Base-by-base conservation (phyloP, 345 rosid genomes). In the Rhodomyrtus tomentosa region DNA sequence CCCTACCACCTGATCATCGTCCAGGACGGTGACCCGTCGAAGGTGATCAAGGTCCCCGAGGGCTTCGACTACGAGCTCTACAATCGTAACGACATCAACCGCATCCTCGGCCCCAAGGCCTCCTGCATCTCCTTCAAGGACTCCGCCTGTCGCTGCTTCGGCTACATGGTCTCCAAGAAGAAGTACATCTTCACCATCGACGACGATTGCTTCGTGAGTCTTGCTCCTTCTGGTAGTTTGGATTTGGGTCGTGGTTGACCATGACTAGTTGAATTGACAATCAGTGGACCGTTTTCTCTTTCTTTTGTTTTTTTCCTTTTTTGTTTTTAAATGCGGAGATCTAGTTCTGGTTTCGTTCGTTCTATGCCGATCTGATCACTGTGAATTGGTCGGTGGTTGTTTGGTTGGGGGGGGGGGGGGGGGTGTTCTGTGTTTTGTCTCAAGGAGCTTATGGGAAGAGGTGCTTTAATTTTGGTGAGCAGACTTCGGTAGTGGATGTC, bases 101-200 rank as follows among this genome's bases (percentile, higher is more conserved):
- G 87, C 55, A 88, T 90, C 84, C 79, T 90, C 72, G 92, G 92
- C 53, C 92, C 92, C 58, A 90, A 88, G 85, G 92, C 92, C 36
- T 86, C 92, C 81, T 90, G 92, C 87, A 90, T 90, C 87, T 90
- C 92, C 80, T 90, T 90, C 82, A 88, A 88, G 91, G 92, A 90
- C 79, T 90, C 91, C 82, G 89, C 92, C 49, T 90, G 92, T 72
- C 73, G 92, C 51, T 90, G 91, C 84, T 90, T 90, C 76, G 92
- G 92, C 40, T 90, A 50, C 84, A 82, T 90, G 89, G 89, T 90
- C 55, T 90, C 92, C 73, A 87, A 90, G 88, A 90, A 90, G 87
- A 90, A 90, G 85, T 90, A 90, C 80, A 83, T 90, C 85, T 90
- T 38, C 83, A 90, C 92, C 87, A 90, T 90, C 81, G 91, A 90